Evolutionary conservation across 2,329 filamentous ascomycete genomes (phyloP), one percentile per base, ranked within the genome.

Genomic region (Coniella lustricola): DNA sequence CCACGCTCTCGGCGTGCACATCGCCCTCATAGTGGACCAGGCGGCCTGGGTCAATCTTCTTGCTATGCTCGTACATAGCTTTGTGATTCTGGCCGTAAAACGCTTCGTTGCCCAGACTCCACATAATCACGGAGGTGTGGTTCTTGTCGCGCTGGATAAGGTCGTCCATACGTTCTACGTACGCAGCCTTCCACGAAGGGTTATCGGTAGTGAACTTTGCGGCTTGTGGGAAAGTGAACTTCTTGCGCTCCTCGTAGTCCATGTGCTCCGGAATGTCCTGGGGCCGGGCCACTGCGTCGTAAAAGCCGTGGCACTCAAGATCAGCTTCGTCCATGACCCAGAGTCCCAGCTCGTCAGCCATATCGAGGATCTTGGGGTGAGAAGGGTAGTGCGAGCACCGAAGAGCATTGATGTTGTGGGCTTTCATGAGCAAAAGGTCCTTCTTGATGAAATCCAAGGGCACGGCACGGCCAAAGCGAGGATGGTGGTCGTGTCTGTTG

Each of bases 81-180:
- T 70, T 71, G 57, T 84, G 81, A 58, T 88, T 87, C 8, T 69
- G 67, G 1, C 84, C 84, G 57, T 85, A 87, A 59, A 85, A 87
- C 0, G 83, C 77, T 59, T 88, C 84, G 57, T 88, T 88, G 0
- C 84, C 85, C 0, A 88, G 68, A 40, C 79, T 84, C 85, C 85
- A 88, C 36, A 87, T 76, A 42, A 88, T 79, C 43, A 88, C 71
- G n/a, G 74, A 82, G 0, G 84, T 63, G 55, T 87, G 81, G 50
- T 87, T 83, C 64, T 85, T 85, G 62, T 87, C 83, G 14, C 85
- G 72, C 56, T 81, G 73, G 0, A 88, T 71, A 48, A 87, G 64
- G 47, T 84, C 79, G 29, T 70, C 64, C 49, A 81, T 79, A 3
- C 85, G 77, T 60, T 88, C 84, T 1, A 88, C 59, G 53, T 88